Evolutionary conservation across 345 rosid species (phyloP), one percentile per base, ranked within the genome.

Genomic region (Clarkia xantiana): DNA sequence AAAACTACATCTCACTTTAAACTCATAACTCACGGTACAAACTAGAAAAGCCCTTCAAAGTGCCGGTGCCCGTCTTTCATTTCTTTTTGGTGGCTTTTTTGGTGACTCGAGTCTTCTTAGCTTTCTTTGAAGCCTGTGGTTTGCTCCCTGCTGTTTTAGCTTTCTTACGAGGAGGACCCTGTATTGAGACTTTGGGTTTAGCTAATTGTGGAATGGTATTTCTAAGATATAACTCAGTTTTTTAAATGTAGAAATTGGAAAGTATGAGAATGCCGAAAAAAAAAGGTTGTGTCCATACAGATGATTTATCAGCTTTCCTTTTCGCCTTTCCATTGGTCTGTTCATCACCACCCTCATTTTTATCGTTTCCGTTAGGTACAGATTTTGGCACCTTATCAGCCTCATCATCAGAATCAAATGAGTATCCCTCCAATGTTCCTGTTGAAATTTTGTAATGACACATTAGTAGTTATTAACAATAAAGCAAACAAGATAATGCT

Each of bases 391-490:
- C 62, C 70, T 71, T 72, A 52, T 80, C 94, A 52, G 67, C 63
- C 57, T 91, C 98, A 61, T 91, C 94, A 66, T 85, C 98, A 8
- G 89, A 84, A 50, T 78, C 90, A 44, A 84, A 84, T 18, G 74
- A 73, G 66, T 73, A 91, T 17, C 87, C 96, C 55, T 84, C 96
- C 56, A 86, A 68, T 14, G 98, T 91, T 63, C 96, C 96, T 86
- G 40, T 52, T 58, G 57, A 57, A 6, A 11, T 22, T 14, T 29
- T 29, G 36, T 29, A 29, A 29, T 29, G 18, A 48, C 54, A 64
- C 40, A 48, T 51, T 18, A 53, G 41, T 13, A 13, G 29, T 13
- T 42, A 47, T 45, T 44, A 66, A 38, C 42, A 43, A 25, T 11
- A 40, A 41, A 14, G 12, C 6, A 13, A 15, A 14, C 10, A 13